These are phyloP conservation scores for Eimeria sp. DNA, from an alignment of 169 alveolate genomes.

Conservation along the genomic window DNA sequence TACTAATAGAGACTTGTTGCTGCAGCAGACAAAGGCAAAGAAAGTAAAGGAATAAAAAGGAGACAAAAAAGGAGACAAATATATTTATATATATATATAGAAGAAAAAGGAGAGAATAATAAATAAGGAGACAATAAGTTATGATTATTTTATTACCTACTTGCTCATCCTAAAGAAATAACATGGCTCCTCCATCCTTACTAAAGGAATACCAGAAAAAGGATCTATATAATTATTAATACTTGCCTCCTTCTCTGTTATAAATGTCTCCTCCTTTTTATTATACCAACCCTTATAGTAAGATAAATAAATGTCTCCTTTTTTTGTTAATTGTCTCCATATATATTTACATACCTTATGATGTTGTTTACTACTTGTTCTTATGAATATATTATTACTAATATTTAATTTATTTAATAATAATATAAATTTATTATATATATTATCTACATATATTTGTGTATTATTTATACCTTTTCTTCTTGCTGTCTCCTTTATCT, in stretches of 20 bases:
- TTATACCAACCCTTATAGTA: slow-evolving; percentile 95
- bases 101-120: no score
- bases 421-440: slow-evolving; percentile 71
- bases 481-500: slow-evolving; percentile 95
- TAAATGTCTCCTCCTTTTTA: slow-evolving; percentile 95
- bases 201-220: slow-evolving; percentile 93
- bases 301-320: slow-evolving; percentile 89
- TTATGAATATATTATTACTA: slow-evolving; percentile 89
- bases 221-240: slow-evolving; percentile 93
- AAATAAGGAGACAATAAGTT: no score
- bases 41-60: no score
- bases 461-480: slow-evolving; percentile 88
- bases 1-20: no score
- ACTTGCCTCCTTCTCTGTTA: slow-evolving; percentile 95
- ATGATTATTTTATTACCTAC: no score
- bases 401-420: slow-evolving; percentile 84
- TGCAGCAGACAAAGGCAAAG: no score
- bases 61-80: no score
- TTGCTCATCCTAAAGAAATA: slow-evolving; percentile 95
- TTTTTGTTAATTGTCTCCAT: slow-evolving; percentile 89
- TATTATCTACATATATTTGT: slow-evolving; percentile 92
- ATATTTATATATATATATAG: no score
- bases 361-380: slow-evolving; percentile 94
- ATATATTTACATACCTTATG: slow-evolving; percentile 89
- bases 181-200: no score